These are phyloP conservation scores for Coemansia sp. DNA, from an alignment of 192 early-diverging fungal genomes.

Conservation along the genomic window DNA sequence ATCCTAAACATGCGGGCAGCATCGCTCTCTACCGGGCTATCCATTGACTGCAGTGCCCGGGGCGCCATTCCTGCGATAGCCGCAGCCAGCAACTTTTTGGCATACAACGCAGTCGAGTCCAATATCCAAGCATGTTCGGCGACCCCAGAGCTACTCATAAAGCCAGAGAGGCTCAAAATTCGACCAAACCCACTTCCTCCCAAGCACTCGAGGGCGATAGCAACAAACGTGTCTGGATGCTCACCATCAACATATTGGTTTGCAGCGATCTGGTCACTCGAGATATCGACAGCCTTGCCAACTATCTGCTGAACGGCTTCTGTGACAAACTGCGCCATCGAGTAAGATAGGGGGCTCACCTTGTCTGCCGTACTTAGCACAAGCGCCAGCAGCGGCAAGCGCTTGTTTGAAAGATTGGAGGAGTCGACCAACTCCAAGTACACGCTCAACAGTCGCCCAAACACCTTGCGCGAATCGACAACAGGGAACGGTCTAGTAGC, in stretches of 20 bases:
- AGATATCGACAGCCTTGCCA: not conserved
- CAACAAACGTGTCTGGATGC: conserved; percentile 7
- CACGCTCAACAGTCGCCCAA: conserved; percentile 13
- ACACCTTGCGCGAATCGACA: conserved; percentile 19
- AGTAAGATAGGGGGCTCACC: conserved; percentile 20
- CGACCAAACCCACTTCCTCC: conserved; percentile 16
- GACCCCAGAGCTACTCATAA: not conserved
- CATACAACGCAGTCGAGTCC: not conserved
- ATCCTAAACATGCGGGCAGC: conserved; percentile 41
- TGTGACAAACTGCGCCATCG: conserved; percentile 22
- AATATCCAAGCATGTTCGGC: conserved; percentile 1
- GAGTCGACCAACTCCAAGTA: not conserved
- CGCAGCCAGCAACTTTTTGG: conserved; percentile 7
- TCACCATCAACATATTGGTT: not conserved
- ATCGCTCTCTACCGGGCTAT: conserved; percentile 18
- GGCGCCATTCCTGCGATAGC: conserved; percentile 4
- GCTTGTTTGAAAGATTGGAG: not conserved
- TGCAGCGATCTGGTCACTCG: not conserved
- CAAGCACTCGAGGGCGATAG: conserved; percentile 15
- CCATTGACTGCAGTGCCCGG: not conserved
- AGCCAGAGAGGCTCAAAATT: conserved; percentile 14
- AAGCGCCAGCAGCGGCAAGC: conserved; percentile 23
- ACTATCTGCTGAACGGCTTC: conserved; percentile 15
- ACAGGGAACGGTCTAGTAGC: conserved; percentile 28
- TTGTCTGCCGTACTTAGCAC: conserved; percentile 16